Evolutionary conservation across 208 protist genomes (phyloP).

Genomic region (Leishmania turanica): DNA sequence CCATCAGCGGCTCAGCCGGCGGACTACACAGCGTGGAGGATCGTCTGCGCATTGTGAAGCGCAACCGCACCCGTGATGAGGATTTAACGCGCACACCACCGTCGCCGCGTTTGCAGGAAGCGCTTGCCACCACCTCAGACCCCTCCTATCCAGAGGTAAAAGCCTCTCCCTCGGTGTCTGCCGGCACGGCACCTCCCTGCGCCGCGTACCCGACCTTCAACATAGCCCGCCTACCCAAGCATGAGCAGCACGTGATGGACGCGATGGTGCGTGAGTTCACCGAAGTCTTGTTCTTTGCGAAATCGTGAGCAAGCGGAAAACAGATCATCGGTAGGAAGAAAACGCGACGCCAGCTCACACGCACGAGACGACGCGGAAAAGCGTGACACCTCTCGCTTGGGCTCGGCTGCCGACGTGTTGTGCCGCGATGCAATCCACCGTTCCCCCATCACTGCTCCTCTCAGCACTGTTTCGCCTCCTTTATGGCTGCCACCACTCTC

Average conservation of each 20-base stretch:
- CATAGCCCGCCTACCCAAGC: slow-evolving; percentile 49
- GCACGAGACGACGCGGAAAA: background rate
- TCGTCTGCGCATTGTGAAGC: slow-evolving; percentile 77
- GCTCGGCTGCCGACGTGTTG: background rate
- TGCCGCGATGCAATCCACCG: background rate
- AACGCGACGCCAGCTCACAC: background rate
- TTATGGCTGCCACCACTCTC: background rate
- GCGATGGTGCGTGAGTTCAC: slow-evolving; percentile 62
- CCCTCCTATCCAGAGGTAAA: background rate
- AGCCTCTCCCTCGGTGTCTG: slow-evolving; percentile 1
- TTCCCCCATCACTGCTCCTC: background rate
- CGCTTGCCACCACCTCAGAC: background rate
- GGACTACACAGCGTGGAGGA: slow-evolving; percentile 60
- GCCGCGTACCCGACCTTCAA: slow-evolving; percentile 70
- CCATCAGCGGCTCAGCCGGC: background rate
- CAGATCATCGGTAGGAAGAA: background rate
- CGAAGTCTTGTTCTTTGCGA: slow-evolving; percentile 68
- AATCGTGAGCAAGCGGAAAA: background rate
- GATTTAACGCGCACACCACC: slow-evolving; percentile 1
- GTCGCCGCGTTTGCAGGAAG: background rate
- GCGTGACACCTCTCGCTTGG: background rate
- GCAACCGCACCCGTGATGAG: slow-evolving; percentile 40
- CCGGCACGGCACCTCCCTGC: slow-evolving; percentile 46
- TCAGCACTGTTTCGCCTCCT: background rate
- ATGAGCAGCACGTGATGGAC: slow-evolving; percentile 81